Evolutionary conservation across 2,329 filamentous ascomycete species (phyloP), one percentile per base, ranked within the genome.

Genomic region (Cladorrhinum sp.): DNA sequence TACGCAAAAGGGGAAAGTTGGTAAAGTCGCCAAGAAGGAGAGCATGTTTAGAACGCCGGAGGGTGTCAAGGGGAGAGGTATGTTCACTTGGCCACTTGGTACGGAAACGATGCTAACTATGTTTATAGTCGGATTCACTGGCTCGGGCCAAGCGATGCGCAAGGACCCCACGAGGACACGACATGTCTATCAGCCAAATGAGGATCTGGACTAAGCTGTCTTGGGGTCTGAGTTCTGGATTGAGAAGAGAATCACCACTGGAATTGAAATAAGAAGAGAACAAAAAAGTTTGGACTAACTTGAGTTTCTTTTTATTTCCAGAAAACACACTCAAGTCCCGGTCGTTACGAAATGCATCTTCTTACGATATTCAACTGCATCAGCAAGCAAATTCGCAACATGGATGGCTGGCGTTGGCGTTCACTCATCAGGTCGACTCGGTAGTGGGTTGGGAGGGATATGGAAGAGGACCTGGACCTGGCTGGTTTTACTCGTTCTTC

Each of bases 31-130:
- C n/a, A 93, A 93, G 78, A 96, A 96, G 77, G 91, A 96, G 53
- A 96, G 92, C 81, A 97, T 97, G 93, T 97, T 97, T 74, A 87
- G 93, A 51, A 97, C 93, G 2, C 92, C 92, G 0, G 92, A 96
- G 29, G 88, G 91, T 63, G 84, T 95, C 23, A 85, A 91, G 70
- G 93, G 90, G 60, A 85, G 92, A 89, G 93, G 93, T 96, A 78
- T 67, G 82, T 18, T 32, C 5, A 57, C 24, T 38, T 49, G n/a
- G 16, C 2, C 23, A 25, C 20, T 23, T 50, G 38, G 24, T 55
- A 41, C 29, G 57, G 36, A 52, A 52, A 29, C n/a, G 12, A 27
- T 48, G 25, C 16, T 45, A 22, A 18, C 20, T 13, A 16, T 54
- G n/a, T 55, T n/a, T 52, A 6, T 66, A 97, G 95, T 99, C 71